Percentiles rank a stretch among this genome's conserved stretches.
These are phyloP conservation scores for Cercophora newfieldiana DNA, from an alignment of 495 filamentous ascomycete species.

Conservation along the genomic window DNA sequence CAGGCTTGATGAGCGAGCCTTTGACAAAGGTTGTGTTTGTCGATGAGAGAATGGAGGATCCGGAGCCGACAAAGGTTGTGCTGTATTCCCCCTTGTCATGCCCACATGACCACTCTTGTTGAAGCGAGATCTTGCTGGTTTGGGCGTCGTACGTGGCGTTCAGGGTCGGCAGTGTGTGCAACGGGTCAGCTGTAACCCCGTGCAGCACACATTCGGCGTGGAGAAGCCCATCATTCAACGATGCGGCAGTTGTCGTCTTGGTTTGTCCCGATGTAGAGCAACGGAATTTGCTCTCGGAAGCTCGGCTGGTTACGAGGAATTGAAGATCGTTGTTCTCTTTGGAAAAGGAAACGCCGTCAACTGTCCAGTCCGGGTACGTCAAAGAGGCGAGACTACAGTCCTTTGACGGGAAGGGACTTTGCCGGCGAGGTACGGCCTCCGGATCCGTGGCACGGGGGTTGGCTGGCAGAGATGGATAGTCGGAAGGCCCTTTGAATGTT, in stretches of 20 bases:
- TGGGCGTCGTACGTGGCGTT: background rate
- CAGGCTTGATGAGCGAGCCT: background rate
- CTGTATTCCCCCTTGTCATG: background rate
- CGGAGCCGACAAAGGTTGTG: background rate
- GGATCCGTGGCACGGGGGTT: background rate
- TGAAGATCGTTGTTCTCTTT: background rate
- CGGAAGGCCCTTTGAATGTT: background rate
- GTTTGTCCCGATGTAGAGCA: background rate
- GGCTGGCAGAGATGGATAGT: background rate
- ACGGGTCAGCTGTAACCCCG: background rate
- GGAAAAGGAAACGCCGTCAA: background rate
- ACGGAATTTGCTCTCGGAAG: background rate
- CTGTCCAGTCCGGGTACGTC: slow-evolving; percentile 1
- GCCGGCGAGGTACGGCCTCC: background rate
- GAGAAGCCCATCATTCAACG: background rate
- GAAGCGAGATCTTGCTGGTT: background rate
- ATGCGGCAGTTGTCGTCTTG: too few relatives aligned
- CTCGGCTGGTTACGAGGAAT: background rate
- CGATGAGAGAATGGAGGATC: background rate
- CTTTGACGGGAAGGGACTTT: background rate
- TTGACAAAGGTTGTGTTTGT: background rate
- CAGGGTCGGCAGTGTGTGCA: background rate
- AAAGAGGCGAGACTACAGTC: slow-evolving; percentile 1
- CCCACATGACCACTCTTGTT: background rate
- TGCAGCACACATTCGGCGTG: background rate